A percentile compares a stretch with the other conserved stretches of the same genome.
phyloP scores from a whole-genome alignment of 1,284 basidiomycete species.

The Sporisorium sorghi region DNA sequence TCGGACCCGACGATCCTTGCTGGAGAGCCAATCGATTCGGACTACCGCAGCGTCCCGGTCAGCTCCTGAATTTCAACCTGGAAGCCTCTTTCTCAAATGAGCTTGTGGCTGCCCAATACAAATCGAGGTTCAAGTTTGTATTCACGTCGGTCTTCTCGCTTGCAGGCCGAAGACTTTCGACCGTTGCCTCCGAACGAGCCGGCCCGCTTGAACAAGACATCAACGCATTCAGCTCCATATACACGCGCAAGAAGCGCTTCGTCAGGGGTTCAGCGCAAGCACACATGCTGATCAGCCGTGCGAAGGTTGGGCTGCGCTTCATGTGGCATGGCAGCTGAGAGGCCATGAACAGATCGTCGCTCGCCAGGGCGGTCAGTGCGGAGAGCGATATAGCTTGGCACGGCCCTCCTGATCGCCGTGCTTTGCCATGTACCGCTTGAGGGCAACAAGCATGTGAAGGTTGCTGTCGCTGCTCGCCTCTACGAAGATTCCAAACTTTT shows the following conservation, averaged over 20 bases:
- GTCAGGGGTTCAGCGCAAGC: background rate
- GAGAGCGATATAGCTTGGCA: background rate
- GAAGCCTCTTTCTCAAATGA: background rate
- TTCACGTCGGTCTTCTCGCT: conserved; percentile 15
- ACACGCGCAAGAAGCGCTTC: background rate
- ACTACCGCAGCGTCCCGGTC: conserved; percentile 11
- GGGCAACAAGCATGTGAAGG: conserved; percentile 1
- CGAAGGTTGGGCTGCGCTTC: too few species aligned
- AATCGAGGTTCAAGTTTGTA: conserved; percentile 1
- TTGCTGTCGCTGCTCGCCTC: background rate
- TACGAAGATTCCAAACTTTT: conserved; percentile 6
- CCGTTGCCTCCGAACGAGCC: conserved; percentile 15
- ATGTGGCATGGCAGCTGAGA: conserved; percentile 1
- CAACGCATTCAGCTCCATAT: background rate
- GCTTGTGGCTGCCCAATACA: background rate
- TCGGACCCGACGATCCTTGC: conserved; percentile 6
- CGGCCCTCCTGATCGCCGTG: conserved; percentile 9
- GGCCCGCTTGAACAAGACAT: conserved; percentile 5
- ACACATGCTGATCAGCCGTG: background rate
- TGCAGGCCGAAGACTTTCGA: background rate
- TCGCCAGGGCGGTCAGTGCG: conserved; percentile 7
- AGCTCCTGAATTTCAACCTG: conserved; percentile 5
- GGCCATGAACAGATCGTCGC: background rate
- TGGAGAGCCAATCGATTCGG: conserved; percentile 4
- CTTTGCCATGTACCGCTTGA: conserved; percentile 5